A percentile compares a stretch with the other conserved stretches of the same genome.
These are phyloP conservation scores for Simmondsia chinensis DNA, from an alignment of 148 eudicot species.

Conservation along the genomic window DNA sequence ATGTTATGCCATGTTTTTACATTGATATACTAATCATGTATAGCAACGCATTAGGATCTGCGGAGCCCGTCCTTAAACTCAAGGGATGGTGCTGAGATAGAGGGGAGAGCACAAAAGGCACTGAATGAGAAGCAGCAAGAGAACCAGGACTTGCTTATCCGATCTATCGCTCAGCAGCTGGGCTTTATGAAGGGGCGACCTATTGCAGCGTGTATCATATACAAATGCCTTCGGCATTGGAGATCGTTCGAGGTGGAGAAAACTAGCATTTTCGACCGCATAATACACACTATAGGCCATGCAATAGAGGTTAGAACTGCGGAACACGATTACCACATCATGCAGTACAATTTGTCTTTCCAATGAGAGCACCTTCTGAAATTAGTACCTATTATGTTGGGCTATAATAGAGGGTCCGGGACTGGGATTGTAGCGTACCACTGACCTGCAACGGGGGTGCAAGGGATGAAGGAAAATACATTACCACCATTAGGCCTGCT, in stretches of 20 bases:
- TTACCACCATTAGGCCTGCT: too few relatives aligned
- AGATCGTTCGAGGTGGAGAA: slow-evolving; percentile 86
- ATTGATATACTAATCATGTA: slow-evolving; percentile 3
- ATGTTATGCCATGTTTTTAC: background rate
- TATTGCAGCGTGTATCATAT: slow-evolving; percentile 81
- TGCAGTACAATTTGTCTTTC: slow-evolving; percentile 2
- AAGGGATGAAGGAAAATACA: too few relatives aligned
- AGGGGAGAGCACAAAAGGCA: slow-evolving; percentile 77
- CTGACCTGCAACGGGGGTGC: too few relatives aligned
- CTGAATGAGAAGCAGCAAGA: slow-evolving; percentile 89
- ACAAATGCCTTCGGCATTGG: slow-evolving; percentile 91
- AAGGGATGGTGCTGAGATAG: slow-evolving; percentile 48
- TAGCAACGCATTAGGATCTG: slow-evolving; percentile 43
- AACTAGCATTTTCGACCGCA: slow-evolving; percentile 77
- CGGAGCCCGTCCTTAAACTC: slow-evolving; percentile 43
- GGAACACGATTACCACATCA: background rate
- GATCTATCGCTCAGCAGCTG: slow-evolving; percentile 80
- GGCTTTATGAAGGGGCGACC: slow-evolving; percentile 77
- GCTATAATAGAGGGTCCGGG: too few relatives aligned
- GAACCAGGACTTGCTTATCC: slow-evolving; percentile 82
- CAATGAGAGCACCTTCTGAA: too few relatives aligned
- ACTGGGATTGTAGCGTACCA: too few relatives aligned
- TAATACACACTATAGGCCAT: slow-evolving; percentile 71
- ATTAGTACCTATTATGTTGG: too few relatives aligned
- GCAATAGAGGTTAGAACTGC: slow-evolving; percentile 63